phyloP scores from a whole-genome alignment of 2,329 filamentous ascomycete genomes.

The Calonectria multiphialidica region DNA sequence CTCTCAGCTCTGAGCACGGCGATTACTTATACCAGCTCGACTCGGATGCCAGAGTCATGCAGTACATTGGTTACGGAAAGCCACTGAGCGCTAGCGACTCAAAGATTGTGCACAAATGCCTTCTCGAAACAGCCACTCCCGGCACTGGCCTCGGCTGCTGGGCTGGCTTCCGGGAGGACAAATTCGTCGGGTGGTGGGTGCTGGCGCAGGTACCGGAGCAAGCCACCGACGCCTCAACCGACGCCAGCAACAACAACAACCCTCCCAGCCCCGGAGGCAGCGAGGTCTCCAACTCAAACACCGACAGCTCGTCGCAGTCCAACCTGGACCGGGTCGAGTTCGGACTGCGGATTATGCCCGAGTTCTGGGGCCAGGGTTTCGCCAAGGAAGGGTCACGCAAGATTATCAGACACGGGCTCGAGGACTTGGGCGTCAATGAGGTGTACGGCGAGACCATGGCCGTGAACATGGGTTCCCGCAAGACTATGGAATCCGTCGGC shows the following conservation, averaged over 20 bases:
- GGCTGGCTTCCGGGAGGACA: slow-evolving; percentile 35
- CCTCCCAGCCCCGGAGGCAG: background rate
- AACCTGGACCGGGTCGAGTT: slow-evolving; percentile 38
- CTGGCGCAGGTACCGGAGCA: slow-evolving; percentile 33
- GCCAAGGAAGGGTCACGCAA: slow-evolving; percentile 47
- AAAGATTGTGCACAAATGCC: slow-evolving; percentile 36
- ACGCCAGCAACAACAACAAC: background rate
- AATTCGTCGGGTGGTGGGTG: slow-evolving; percentile 48
- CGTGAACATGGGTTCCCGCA: slow-evolving; percentile 44
- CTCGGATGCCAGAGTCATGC: slow-evolving; percentile 36
- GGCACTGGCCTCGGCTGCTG: slow-evolving; percentile 37
- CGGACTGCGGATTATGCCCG: slow-evolving; percentile 43
- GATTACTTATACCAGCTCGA: slow-evolving; percentile 37
- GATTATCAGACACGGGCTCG: slow-evolving; percentile 44
- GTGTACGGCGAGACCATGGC: slow-evolving; percentile 47
- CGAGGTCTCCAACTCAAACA: background rate
- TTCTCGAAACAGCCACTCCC: slow-evolving; percentile 36
- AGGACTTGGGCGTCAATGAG: slow-evolving; percentile 40
- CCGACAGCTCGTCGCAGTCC: background rate
- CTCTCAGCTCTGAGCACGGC: slow-evolving; percentile 31
- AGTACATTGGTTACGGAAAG: slow-evolving; percentile 39
- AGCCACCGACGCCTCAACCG: background rate
- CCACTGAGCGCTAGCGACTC: slow-evolving; percentile 34
- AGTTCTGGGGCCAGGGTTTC: slow-evolving; percentile 46
- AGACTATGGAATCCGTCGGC: slow-evolving; percentile 33